Percentiles rank a stretch among this genome's conserved stretches.
Conservation (phyloP, 371 early-diverging fungal genomes). For the Mortierella sp. region DNA sequence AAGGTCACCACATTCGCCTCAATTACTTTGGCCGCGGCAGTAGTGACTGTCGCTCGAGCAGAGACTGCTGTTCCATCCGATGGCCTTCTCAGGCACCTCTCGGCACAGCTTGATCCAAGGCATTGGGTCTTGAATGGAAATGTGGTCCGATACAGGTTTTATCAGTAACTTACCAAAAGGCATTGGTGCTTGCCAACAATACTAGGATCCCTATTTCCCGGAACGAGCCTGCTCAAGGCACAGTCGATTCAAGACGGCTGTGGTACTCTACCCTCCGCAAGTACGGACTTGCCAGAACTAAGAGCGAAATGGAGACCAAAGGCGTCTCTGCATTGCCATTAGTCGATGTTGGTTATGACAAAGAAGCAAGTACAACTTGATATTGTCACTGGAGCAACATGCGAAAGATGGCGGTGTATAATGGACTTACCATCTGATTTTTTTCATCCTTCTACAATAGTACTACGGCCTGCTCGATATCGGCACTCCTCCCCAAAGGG, state of each 20-base stretch:
- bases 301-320: not conserved
- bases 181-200: too few species aligned
- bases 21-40: not conserved
- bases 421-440: not conserved
- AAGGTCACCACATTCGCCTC: not conserved
- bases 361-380: not conserved
- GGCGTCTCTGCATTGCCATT: not conserved
- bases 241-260: not conserved
- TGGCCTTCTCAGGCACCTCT: not conserved
- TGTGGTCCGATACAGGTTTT: not conserved
- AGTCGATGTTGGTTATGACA: not conserved
- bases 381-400: too few species aligned
- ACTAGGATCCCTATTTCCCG: not conserved
- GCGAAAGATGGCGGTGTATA: too few species aligned
- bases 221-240: not conserved
- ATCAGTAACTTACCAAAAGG: not conserved
- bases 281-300: not conserved
- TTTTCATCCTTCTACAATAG: constrained; percentile 20
- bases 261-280: constrained; percentile 7
- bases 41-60: not conserved
- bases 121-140: not conserved
- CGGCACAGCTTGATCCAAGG: not conserved
- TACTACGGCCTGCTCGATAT: constrained; percentile 57
- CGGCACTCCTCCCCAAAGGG: constrained; percentile 70
- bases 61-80: not conserved